phyloP scores from a whole-genome alignment of 2,329 filamentous ascomycete species.

The Aspergillus latus region DNA sequence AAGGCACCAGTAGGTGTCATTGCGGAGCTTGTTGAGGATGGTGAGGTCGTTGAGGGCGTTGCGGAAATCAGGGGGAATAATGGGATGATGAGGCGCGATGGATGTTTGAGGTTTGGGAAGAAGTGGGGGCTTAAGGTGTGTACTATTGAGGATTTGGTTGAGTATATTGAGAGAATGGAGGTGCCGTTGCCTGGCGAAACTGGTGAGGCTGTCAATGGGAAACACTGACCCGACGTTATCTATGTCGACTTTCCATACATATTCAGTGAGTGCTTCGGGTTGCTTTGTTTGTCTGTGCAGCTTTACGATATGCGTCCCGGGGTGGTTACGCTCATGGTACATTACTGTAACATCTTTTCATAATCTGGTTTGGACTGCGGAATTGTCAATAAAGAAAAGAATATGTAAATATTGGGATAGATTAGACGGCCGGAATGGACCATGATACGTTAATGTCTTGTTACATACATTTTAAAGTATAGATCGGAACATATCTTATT shows the following conservation, averaged over 20 bases:
- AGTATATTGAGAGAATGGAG: conserved; percentile 74
- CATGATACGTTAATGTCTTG: background rate
- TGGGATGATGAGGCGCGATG: conserved; percentile 92
- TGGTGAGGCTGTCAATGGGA: conserved; percentile 33
- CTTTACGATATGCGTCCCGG: background rate
- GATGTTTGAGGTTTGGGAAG: conserved; percentile 82
- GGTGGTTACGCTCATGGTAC: background rate
- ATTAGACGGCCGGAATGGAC: background rate
- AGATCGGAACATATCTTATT: too few species aligned
- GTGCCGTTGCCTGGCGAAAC: conserved; percentile 37
- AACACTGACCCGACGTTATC: conserved; percentile 25
- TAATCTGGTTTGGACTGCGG: background rate
- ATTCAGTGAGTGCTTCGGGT: background rate
- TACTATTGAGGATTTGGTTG: conserved; percentile 88
- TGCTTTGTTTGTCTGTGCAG: background rate
- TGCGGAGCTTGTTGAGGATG: conserved; percentile 87
- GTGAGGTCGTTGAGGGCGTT: conserved; percentile 67
- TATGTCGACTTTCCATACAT: conserved; percentile 4
- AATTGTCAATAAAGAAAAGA: background rate
- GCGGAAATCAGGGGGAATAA: conserved; percentile 62
- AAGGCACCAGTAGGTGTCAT: conserved; percentile 77
- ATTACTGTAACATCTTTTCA: background rate
- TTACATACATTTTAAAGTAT: background rate
- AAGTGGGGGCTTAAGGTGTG: conserved; percentile 89
- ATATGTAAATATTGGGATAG: background rate